These are phyloP conservation scores for Aspergillus bridgeri DNA, from an alignment of 495 filamentous ascomycete genomes.

Conservation along the genomic window DNA sequence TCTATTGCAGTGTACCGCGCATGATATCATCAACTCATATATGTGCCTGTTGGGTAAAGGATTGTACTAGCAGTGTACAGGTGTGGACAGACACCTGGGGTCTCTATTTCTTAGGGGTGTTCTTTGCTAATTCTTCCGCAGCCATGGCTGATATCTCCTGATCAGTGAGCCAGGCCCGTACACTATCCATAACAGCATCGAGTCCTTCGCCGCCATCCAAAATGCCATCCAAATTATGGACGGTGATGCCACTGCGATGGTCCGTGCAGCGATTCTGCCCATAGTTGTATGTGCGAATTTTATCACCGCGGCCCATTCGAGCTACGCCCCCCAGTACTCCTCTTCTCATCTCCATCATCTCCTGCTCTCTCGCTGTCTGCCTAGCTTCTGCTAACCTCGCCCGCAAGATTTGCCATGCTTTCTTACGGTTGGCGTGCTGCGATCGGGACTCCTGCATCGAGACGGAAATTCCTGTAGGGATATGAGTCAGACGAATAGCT, in stretches of 20 bases:
- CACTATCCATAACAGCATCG: conserved; percentile 76
- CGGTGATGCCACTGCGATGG: conserved; percentile 78
- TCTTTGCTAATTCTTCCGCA: conserved; percentile 38
- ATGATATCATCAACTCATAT: neutral
- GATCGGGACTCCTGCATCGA: conserved; percentile 89
- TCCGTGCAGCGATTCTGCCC: conserved; percentile 91
- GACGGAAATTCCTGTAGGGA: conserved; percentile 80
- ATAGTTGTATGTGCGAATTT: conserved; percentile 94
- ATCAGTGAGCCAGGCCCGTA: conserved; percentile 73
- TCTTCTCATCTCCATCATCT: conserved; percentile 65
- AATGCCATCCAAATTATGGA: conserved; percentile 79
- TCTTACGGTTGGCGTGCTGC: conserved; percentile 83
- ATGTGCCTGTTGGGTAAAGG: no score
- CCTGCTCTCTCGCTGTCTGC: conserved; percentile 82
- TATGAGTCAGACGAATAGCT: conserved; percentile 88
- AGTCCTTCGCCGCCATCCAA: conserved; percentile 68
- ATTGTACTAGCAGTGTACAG: neutral
- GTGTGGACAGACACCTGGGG: neutral
- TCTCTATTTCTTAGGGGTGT: conserved; percentile 4
- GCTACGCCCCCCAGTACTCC: conserved; percentile 72
- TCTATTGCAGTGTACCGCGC: neutral
- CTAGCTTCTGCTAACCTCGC: conserved; percentile 76
- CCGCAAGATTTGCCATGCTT: conserved; percentile 81
- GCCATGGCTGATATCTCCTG: conserved; percentile 69
- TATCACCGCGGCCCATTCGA: conserved; percentile 84